Percentiles rank a stretch among this genome's conserved stretches.
These are phyloP conservation scores for Ascodesmis nigricans DNA, from an alignment of 495 filamentous ascomycete genomes.

Conservation along the genomic window DNA sequence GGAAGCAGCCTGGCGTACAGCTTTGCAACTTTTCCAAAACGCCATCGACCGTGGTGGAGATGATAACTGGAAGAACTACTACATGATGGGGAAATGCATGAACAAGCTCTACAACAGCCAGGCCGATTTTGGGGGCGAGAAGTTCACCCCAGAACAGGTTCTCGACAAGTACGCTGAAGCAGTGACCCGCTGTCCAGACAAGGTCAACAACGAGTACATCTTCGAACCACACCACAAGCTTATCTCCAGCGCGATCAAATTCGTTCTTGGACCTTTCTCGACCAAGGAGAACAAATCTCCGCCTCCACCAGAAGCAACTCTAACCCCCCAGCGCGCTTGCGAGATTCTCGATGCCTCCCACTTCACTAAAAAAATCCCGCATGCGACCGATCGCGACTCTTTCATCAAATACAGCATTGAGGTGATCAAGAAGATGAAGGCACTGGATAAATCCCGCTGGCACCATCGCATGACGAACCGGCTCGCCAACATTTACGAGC, in stretches of 20 bases:
- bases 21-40: constrained; percentile 51
- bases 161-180: constrained; percentile 49
- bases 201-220: constrained; percentile 58
- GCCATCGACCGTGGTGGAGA: constrained; percentile 40
- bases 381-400: constrained; percentile 31
- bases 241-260: constrained; percentile 61
- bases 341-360: constrained; percentile 28
- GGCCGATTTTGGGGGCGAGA: constrained; percentile 22
- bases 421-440: constrained; percentile 49
- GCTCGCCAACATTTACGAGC: constrained; percentile 53
- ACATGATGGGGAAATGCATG: constrained; percentile 79
- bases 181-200: constrained; percentile 58
- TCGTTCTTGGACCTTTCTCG: constrained; percentile 3
- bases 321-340: constrained; percentile 29
- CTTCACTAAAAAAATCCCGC: constrained; percentile 16
- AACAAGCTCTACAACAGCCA: constrained; percentile 75
- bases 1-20: constrained; percentile 73
- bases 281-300: too few relatives aligned
- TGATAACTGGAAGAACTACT: constrained; percentile 69
- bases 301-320: too few relatives aligned
- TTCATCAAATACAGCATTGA: constrained; percentile 61
- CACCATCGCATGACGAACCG: constrained; percentile 81
- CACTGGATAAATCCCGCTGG: constrained; percentile 86
- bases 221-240: constrained; percentile 96
- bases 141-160: constrained; percentile 33